Evolutionary conservation across 768 basidiomycete genomes (phyloP), one percentile per base, ranked within the genome.

Genomic region (Mycena vulgaris): DNA sequence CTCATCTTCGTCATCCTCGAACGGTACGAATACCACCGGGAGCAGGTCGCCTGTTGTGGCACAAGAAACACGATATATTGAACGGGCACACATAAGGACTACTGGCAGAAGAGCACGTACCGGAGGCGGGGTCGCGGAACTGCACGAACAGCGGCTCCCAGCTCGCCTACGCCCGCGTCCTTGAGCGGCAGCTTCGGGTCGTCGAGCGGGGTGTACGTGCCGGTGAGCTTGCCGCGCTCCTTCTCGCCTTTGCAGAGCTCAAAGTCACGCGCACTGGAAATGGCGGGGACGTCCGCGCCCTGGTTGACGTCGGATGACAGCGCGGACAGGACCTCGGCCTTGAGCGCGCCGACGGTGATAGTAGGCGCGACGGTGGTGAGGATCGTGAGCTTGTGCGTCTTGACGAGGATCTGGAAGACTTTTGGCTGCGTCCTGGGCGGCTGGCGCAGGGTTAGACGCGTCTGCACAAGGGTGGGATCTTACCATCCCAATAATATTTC

Each of bases 71-170:
- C 27, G 11, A 61, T 55, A 72, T 66, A 75, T 66, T 74, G 60
- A 49, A 58, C 47, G 53, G 66, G 56, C 30, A 69, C 62, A 42
- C 25, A 73, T 61, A 58, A 72, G 35, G 40, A 63, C 68, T 28
- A 33, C 23, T 28, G 28, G 35, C 23, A 35, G 57, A 65, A 42
- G 39, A 28, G 37, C 69, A 84, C 89, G 84, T 79, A 94, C 93
- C 90, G 53, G 86, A 82, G 39, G 83, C 80, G 49, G 78, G 79
- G 75, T 92, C 87, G 72, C 84, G 88, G 72, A 94, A 94, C 75
- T 89, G 91, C 37, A 95, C 75, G 74, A 89, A 94, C 23, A 95
- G 69, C 17, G 80, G 80, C 45, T 94, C 93, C 91, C 93, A 95
- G 61, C 89, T 89, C 2, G 78, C 76, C 58, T n/a, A 93, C 79